Conservation (phyloP, 441 rosid genomes). For the Syzygium malaccense region DNA sequence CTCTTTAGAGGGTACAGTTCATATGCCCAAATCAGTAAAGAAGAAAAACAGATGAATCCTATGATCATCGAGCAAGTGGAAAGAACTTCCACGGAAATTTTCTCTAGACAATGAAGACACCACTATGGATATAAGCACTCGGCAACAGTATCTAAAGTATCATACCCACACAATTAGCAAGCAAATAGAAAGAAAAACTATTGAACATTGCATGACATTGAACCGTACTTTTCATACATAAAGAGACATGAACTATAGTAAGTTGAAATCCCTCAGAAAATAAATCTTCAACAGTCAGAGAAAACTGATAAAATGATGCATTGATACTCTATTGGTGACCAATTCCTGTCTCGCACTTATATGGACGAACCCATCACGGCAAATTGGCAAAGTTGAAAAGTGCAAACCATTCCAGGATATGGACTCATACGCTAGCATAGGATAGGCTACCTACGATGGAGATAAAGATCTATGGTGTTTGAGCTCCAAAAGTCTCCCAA, state of each 20-base stretch:
- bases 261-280: background rate
- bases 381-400: background rate
- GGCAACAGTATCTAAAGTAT: background rate
- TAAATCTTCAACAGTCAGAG: background rate
- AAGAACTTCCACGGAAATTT: background rate
- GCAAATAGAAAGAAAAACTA: background rate
- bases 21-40: background rate
- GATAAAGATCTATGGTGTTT: conserved; percentile 81
- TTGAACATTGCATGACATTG: background rate
- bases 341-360: background rate
- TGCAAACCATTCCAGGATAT: background rate
- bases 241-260: background rate
- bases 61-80: background rate
- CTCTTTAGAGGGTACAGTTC: background rate
- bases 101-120: background rate
- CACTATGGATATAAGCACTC: background rate
- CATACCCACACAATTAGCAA: background rate
- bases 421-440: background rate
- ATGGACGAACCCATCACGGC: background rate
- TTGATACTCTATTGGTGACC: too few species aligned
- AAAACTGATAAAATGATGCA: background rate
- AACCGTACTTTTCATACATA: background rate
- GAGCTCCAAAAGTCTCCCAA: conserved; percentile 98
- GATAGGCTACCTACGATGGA: conserved; percentile 67
- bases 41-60: background rate